Evolutionary conservation across 371 early-diverging fungal genomes (phyloP).

Genomic region (Mucor mucedo): DNA sequence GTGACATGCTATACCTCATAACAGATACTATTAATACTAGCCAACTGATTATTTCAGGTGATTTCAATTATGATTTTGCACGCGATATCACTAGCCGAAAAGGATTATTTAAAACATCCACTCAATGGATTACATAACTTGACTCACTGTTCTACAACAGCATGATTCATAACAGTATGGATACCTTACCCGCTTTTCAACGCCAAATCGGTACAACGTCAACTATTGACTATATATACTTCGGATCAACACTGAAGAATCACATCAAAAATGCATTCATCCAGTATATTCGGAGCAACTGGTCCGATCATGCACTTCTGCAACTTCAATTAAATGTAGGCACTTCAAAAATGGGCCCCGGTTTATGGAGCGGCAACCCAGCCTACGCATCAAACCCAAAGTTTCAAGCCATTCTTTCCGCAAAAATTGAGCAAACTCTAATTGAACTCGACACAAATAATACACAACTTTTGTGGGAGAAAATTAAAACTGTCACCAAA

Average conservation of each 20-base stretch:
- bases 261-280: not conserved
- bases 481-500: not conserved
- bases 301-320: constrained; percentile 17
- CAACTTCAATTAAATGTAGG: not conserved
- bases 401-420: not conserved
- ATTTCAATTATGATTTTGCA: constrained; percentile 2
- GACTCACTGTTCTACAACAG: not conserved
- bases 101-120: not conserved
- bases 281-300: not conserved
- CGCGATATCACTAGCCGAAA: not conserved
- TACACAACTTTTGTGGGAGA: constrained; percentile 1
- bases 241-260: not conserved
- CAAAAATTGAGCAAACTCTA: not conserved
- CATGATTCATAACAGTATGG: not conserved
- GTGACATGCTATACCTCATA: not conserved
- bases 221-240: constrained; percentile 5
- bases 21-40: not conserved
- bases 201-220: not conserved
- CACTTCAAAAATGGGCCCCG: not conserved
- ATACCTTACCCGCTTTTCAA: constrained; percentile 2
- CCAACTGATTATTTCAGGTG: not conserved
- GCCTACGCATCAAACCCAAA: not conserved
- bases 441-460: not conserved
- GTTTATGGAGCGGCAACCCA: not conserved
- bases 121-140: not conserved